Evolutionary conservation across 2,329 filamentous ascomycete genomes (phyloP).

Genomic region (Trichoderma brevicompactum): DNA sequence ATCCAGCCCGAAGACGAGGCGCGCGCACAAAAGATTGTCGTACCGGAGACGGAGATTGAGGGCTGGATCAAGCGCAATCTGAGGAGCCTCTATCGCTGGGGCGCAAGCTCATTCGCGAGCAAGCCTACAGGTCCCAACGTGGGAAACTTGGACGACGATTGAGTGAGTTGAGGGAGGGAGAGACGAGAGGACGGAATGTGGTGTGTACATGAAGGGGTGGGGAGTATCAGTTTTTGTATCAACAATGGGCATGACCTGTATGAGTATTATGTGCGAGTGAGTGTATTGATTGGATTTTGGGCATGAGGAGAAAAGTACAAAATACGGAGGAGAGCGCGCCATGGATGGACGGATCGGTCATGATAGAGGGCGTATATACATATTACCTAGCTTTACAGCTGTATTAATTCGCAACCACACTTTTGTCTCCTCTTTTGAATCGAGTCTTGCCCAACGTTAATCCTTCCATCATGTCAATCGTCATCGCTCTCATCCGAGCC

Average conservation of each 20-base stretch:
- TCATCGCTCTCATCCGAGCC: constrained; percentile 57
- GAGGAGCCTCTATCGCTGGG: constrained; percentile 58
- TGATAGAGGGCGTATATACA: constrained; percentile 28
- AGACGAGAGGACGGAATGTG: neutral
- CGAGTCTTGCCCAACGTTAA: neutral
- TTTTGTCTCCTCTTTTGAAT: constrained; percentile 6
- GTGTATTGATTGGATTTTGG: neutral
- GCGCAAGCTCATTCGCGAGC: constrained; percentile 45
- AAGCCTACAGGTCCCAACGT: constrained; percentile 50
- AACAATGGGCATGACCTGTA: constrained; percentile 12
- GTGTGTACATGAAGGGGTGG: neutral
- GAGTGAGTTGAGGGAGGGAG: constrained; percentile 6
- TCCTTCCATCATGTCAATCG: constrained; percentile 31
- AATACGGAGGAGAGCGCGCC: neutral
- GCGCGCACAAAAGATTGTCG: constrained; percentile 63
- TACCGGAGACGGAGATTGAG: constrained; percentile 70
- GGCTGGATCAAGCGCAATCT: constrained; percentile 68
- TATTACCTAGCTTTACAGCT: constrained; percentile 27
- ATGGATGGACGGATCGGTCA: neutral
- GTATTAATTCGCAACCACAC: constrained; percentile 22
- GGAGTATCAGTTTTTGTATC: neutral
- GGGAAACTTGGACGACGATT: constrained; percentile 47
- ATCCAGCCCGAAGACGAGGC: constrained; percentile 71
- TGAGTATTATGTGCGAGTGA: constrained; percentile 4
- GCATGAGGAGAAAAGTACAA: neutral